phyloP scores from a whole-genome alignment of 2,329 filamentous ascomycete species.

The Calonectria multiphialidica region DNA sequence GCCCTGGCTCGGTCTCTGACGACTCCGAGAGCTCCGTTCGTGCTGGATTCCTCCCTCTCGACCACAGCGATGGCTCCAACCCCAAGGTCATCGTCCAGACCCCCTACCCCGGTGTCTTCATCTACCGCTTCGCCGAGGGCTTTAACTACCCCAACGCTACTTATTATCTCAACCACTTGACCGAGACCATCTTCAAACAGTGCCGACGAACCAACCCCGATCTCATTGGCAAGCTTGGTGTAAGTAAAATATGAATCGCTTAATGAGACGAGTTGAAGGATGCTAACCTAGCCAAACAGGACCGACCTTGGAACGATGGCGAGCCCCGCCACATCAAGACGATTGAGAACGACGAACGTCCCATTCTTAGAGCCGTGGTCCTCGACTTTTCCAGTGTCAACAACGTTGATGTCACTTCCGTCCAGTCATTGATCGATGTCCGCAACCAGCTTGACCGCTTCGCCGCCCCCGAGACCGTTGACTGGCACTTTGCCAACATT shows the following conservation, averaged over 20 bases:
- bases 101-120: constrained; percentile 66
- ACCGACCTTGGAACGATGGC: constrained; percentile 71
- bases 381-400: constrained; percentile 69
- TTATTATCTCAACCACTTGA: constrained; percentile 63
- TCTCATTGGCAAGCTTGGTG: constrained; percentile 59
- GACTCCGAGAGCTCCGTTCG: constrained; percentile 50
- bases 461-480: constrained; percentile 57
- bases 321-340: constrained; percentile 52
- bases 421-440: constrained; percentile 66
- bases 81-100: constrained; percentile 57
- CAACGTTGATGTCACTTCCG: constrained; percentile 66
- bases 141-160: constrained; percentile 69
- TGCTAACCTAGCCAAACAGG: constrained; percentile 40
- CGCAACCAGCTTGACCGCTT: constrained; percentile 66
- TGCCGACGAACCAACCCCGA: constrained; percentile 59
- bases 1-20: constrained; percentile 39
- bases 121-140: constrained; percentile 67
- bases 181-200: constrained; percentile 57
- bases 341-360: constrained; percentile 52
- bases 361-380: constrained; percentile 66
- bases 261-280: not conserved
- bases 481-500: constrained; percentile 66
- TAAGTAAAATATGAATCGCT: constrained; percentile 44
- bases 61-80: constrained; percentile 65
- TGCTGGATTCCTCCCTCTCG: constrained; percentile 60